Conservation (phyloP, 805 yeast genomes). For the Nakazawaea molendinolei region DNA sequence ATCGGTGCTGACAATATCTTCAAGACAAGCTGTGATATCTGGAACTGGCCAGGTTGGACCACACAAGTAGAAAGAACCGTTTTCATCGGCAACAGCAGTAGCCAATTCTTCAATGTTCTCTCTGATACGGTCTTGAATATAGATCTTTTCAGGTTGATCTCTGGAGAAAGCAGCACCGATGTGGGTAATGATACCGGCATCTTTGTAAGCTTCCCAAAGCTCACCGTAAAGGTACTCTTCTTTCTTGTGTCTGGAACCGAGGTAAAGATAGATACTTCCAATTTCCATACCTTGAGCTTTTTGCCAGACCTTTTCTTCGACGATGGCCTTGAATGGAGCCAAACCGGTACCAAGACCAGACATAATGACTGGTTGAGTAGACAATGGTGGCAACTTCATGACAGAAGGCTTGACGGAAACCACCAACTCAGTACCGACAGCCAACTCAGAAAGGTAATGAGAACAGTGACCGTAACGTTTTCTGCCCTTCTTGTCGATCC, state of each 20-base stretch:
- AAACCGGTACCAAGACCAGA: slow-evolving; percentile 96
- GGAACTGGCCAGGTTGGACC: slow-evolving; percentile 99
- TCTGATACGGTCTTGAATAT: slow-evolving; percentile 89
- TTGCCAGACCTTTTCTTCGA: slow-evolving; percentile 95
- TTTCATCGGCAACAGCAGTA: slow-evolving; percentile 67
- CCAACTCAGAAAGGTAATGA: slow-evolving; percentile 74
- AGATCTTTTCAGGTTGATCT: slow-evolving; percentile 91
- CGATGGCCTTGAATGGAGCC: slow-evolving; percentile 96
- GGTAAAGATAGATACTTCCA: slow-evolving; percentile 80
- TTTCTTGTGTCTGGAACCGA: slow-evolving; percentile 93
- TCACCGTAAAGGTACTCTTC: slow-evolving; percentile 96
- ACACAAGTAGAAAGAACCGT: slow-evolving; percentile 92
- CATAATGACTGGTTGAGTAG: slow-evolving; percentile 90
- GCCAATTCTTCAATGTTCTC: slow-evolving; percentile 67
- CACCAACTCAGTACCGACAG: slow-evolving; percentile 77
- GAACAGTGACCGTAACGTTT: slow-evolving; percentile 92
- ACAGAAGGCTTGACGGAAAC: slow-evolving; percentile 96
- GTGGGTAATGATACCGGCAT: slow-evolving; percentile 86
- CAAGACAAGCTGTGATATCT: slow-evolving; percentile 84
- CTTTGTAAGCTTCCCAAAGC: slow-evolving; percentile 93
- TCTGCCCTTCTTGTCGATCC: slow-evolving; percentile 84
- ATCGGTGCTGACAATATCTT: slow-evolving; percentile 69
- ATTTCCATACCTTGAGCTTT: slow-evolving; percentile 80
- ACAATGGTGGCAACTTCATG: slow-evolving; percentile 86
- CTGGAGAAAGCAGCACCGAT: slow-evolving; percentile 98